A percentile compares a stretch with the other conserved stretches of the same genome.
Conservation (phyloP, 2,329 filamentous ascomycete species). For the Exophiala oligosperma region DNA sequence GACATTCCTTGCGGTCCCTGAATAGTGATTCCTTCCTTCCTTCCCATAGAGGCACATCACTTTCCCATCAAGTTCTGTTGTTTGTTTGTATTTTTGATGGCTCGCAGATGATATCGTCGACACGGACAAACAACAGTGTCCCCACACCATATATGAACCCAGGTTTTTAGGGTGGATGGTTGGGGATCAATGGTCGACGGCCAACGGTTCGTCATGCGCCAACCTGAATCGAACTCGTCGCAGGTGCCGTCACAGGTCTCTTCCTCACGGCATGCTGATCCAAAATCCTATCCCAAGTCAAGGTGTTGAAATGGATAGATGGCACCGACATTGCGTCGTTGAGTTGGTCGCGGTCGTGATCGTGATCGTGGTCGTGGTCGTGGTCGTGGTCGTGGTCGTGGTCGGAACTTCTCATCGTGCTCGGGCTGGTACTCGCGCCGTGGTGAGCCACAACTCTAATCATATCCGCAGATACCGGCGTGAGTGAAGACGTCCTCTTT, state of each 20-base stretch:
- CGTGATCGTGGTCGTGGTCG: neutral
- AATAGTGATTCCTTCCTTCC: no score
- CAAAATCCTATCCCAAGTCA: slow-evolving; percentile 29
- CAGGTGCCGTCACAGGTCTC: slow-evolving; percentile 5
- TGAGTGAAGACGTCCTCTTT: neutral
- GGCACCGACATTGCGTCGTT: slow-evolving; percentile 14
- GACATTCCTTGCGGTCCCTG: no score
- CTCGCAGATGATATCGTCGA: no score
- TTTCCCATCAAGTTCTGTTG: no score
- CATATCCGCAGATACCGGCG: neutral
- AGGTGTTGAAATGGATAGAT: slow-evolving; percentile 29
- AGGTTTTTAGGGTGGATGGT: no score
- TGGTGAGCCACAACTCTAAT: slow-evolving; percentile 4
- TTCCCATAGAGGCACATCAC: no score
- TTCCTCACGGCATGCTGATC: slow-evolving; percentile 5
- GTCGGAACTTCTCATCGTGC: no score
- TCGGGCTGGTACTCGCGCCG: neutral
- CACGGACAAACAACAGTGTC: no score
- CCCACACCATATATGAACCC: no score
- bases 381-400: neutral
- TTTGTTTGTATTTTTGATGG: no score
- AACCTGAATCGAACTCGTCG: neutral
- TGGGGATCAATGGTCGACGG: neutral
- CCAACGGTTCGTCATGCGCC: neutral
- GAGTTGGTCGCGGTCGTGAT: neutral